Evolutionary conservation across 495 filamentous ascomycete species (phyloP).

Genomic region (Penicillium subrubescens): DNA sequence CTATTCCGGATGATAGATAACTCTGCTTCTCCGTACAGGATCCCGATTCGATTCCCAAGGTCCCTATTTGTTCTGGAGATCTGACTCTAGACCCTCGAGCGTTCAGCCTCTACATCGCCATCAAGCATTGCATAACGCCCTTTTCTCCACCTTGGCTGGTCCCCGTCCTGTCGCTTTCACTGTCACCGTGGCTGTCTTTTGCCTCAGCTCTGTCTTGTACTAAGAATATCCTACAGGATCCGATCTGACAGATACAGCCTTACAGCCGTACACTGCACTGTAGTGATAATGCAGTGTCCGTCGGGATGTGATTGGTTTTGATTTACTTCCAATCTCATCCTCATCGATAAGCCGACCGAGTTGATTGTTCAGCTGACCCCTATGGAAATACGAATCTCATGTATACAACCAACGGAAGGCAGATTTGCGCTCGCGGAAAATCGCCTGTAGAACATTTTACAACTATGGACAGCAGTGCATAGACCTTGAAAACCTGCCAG

Average conservation of each 20-base stretch:
- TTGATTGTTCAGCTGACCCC: not conserved
- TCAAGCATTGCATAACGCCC: not conserved
- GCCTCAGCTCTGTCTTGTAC: not conserved
- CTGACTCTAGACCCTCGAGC: not conserved
- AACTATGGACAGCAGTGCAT: too few relatives aligned
- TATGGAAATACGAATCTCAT: not conserved
- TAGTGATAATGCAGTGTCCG: conserved; percentile 4
- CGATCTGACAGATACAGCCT: too few relatives aligned
- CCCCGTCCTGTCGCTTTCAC: not conserved
- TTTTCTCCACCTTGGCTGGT: not conserved
- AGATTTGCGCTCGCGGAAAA: not conserved
- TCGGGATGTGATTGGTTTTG: not conserved
- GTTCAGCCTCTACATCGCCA: too few relatives aligned
- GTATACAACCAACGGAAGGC: not conserved
- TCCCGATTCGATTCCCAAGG: not conserved
- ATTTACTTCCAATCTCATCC: not conserved
- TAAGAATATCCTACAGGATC: not conserved
- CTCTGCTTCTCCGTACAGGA: too few relatives aligned
- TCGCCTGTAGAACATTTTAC: not conserved
- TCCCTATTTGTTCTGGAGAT: not conserved
- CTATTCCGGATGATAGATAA: too few relatives aligned
- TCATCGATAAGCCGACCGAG: not conserved
- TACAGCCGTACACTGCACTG: too few relatives aligned
- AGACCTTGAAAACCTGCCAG: not conserved
- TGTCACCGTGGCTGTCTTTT: not conserved